These are phyloP conservation scores for Epipyxis sp. DNA, from an alignment of 108 stramenopile genomes.

Conservation along the genomic window DNA sequence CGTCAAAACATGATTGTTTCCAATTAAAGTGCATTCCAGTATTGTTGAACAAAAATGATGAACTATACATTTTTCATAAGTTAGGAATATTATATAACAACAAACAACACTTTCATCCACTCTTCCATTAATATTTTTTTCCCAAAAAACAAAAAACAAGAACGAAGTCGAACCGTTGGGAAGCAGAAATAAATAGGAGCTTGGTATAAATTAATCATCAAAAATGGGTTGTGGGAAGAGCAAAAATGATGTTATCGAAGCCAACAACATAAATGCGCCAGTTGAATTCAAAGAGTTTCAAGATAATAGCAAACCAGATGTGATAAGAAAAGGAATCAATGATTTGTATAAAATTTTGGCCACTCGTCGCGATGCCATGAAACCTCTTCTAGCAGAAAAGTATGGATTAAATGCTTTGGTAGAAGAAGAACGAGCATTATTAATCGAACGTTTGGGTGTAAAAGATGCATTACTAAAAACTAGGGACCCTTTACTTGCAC, in stretches of 20 bases:
- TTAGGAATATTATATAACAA: no score
- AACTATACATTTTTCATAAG: no score
- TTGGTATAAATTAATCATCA: no score
- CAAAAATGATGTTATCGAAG: background rate
- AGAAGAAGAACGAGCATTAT: background rate
- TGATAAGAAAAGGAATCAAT: background rate
- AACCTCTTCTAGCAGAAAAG: conserved; percentile 17
- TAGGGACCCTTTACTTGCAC: background rate
- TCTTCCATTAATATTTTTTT: no score
- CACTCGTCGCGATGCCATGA: background rate
- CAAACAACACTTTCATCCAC: no score
- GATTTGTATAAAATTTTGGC: background rate
- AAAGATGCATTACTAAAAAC: background rate
- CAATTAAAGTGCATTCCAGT: no score
- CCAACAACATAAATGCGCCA: background rate
- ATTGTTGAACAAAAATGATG: no score
- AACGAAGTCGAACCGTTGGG: no score
- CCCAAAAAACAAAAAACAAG: no score
- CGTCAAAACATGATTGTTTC: no score
- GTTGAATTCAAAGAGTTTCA: background rate
- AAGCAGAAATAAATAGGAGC: no score
- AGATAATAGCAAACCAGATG: background rate
- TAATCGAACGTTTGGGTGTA: background rate
- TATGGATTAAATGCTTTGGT: background rate
- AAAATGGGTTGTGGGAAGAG: background rate